Base-by-base conservation (phyloP, 2,329 filamentous ascomycete genomes). In the Pseudogymnoascus sp. region DNA sequence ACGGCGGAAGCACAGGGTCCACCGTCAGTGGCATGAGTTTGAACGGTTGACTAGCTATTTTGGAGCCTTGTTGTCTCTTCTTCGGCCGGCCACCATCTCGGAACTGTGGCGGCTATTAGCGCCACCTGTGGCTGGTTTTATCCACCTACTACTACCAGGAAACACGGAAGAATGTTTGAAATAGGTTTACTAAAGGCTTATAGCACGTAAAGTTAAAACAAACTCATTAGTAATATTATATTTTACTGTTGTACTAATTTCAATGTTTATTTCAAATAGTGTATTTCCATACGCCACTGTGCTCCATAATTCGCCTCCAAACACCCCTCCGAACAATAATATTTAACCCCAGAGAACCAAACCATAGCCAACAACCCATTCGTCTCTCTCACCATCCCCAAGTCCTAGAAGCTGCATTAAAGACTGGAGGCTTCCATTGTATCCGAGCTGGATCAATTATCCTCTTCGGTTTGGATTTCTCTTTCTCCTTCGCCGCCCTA, bases 351-450 rank as follows among this genome's bases (percentile, higher is more conserved):
- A 4, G 28, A 33, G 8, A 57, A 57, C n/a, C 28, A 57, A 33
- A 57, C 50, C 50, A 57, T 13, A 19, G 6, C n/a, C 26, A n/a
- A 17, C 10, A 31, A 53, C 47, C 47, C 15, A 35, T 11, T 57
- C 38, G 10, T 28, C 26, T 68, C 79, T 26, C 26, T 68, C 79
- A 97, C 93, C 93, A 97, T 66, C 93, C 96, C 95, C 95, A 97
- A 11, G 93, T 97, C 70, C 93, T 83, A 69, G 86, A 90, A 13
- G 89, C 90, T 0, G 93, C 93, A 26, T 89, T 93, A 73, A 97
- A 97, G 0, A 97, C 90, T 0, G 95, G 95, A 10, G 95, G 93
- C 76, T 96, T 97, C 95, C 95, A 99, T 71, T 92, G 88, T 64
- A 99, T 86, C 70, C 84, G 83, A 19, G 85, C 83, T 0, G 93